Conservation (phyloP, 106 monocot genomes). For the Dactylorhiza incarnata region DNA sequence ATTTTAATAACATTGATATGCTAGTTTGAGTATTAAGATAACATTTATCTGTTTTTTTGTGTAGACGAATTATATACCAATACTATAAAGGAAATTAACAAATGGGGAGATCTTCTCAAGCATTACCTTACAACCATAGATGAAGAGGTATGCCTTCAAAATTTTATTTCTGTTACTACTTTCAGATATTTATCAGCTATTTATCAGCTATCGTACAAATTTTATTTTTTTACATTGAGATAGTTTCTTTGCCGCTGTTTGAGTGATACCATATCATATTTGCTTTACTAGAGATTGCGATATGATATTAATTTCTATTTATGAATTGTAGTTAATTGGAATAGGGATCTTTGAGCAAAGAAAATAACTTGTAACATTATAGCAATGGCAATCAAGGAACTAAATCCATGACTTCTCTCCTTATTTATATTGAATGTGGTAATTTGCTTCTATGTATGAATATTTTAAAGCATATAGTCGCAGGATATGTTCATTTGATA, state of each 20-base stretch:
- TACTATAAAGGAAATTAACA: slow-evolving; percentile 43
- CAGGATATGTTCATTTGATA: neutral
- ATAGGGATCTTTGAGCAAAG: neutral
- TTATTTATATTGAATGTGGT: neutral
- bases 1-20: slow-evolving; percentile 4
- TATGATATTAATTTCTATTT: neutral
- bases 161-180: neutral
- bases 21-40: neutral
- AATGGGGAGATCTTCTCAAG: slow-evolving; percentile 70
- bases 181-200: no score
- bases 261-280: neutral
- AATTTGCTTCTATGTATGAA: neutral
- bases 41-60: neutral
- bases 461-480: neutral
- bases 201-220: neutral
- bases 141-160: slow-evolving; percentile 60
- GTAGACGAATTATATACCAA: slow-evolving; percentile 42
- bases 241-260: neutral
- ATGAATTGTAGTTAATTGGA: neutral
- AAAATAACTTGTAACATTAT: neutral
- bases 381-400: neutral
- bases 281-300: neutral
- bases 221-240: neutral
- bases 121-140: slow-evolving; percentile 60
- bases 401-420: neutral